Evolutionary conservation across 345 rosid species (phyloP), one percentile per base, ranked within the genome.

Genomic region (Schrenkiella parvula): DNA sequence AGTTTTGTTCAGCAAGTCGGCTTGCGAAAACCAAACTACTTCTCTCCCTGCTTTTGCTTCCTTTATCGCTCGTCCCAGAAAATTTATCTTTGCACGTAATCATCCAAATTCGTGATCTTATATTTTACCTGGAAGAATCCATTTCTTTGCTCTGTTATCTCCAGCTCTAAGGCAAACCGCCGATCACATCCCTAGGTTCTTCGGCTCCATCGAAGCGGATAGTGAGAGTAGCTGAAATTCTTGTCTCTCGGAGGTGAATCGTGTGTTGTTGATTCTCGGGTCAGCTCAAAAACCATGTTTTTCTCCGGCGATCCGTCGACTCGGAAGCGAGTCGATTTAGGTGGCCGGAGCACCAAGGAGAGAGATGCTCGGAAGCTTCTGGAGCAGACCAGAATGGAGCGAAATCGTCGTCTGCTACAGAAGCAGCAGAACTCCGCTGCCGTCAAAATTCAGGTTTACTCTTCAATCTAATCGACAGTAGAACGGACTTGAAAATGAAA

Each of bases 261-360:
- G 6, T 54, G 38, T 70, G 12, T 55, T 76, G 21, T 21, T 32
- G 8, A 18, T 55, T 55, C 57, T 70, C 47, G 65, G 50, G 66
- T 74, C 39, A 69, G 64, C 64, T 76, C 17, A 21, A 28, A 22
- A 29, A 73, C n/a, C 37, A 95, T 95, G 99, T 95, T 90, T 72
- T 95, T 95, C 87, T 48, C 86, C 61, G 99, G 99, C 64, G 99
- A 95, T 86, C 83, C 98, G 1, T 83, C 96, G 29, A 84, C 92
- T 55, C 86, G 98, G 75, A 95, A 89, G 82, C 89, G 99, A 70
- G 99, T 95, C 31, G 99, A 89, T 79, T 84, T 95, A 74, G 99
- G 99, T 46, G 99, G 99, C 52, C 87, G 98, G 82, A 95, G 99
- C 64, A 82, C 96, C 5, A 95, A 95, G 80, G 98, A 95, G 82